Base-by-base conservation (phyloP, 176 grass and related monocot genomes). In the Rhynchospora breviuscula region DNA sequence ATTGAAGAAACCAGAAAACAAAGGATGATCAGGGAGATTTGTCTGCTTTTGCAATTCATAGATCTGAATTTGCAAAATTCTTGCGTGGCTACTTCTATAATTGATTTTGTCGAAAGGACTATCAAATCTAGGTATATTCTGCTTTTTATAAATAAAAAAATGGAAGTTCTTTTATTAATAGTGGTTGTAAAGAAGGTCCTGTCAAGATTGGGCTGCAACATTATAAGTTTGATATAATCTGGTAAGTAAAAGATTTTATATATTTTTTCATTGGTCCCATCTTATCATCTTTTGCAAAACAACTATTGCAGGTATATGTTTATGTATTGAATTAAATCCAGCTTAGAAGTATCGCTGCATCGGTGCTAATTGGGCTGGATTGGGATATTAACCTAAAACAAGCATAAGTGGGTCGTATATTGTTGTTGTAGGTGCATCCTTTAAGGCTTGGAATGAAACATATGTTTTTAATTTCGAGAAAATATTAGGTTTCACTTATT, bases 11-110 rank as follows among this genome's bases (percentile, higher is more conserved):
- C 86, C 79, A 71, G 70, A 33, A 99, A 92, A 73, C 97, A 93
- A 79, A 95, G 95, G 85, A 93, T 93, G 85, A 85, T 96, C 85
- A 99, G 91, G 83, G 91, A 99, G n/a, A 93, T 90, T 44, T 96
- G 97, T 76, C 88, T 85, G 0, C 87, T 99, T 88, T 90, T 99
- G 85, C 89, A 93, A 69, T 99, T 92, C 74, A 93, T 99, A 72
- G 93, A 99, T 85, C 89, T 99, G 63, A 95, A 93, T 80, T 85
- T 99, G 15, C 91, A 95, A 85, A 87, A 89, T 84, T 92, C 93
- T 85, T 59, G 85, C 81, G 21, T 66, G 11, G 60, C 85, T 63
- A 86, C 90, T 44, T 46, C 78, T 83, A 90, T 99, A 81, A 60
- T 99, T 89, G 89, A 95, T 56, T 95, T 87, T 90, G 81, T 87